Conservation (phyloP, 2,329 filamentous ascomycete species). For the Botrytis deweyae region DNA sequence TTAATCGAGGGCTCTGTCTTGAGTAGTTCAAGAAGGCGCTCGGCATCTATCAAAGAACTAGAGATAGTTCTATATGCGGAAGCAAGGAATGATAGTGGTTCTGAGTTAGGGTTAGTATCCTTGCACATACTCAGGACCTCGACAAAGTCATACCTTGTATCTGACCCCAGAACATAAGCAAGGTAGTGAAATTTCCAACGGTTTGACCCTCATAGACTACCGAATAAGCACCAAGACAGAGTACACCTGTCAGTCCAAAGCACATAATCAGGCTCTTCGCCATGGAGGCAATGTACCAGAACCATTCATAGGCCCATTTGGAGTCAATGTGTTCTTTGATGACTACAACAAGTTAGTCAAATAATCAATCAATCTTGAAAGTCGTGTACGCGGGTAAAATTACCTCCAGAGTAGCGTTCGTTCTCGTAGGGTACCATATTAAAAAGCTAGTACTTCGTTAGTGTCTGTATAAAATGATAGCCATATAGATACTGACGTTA, state of each 20-base stretch:
- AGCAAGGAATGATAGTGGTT: constrained; percentile 42
- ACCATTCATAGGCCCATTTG: constrained; percentile 40
- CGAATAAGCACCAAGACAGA: constrained; percentile 36
- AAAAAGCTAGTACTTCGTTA: constrained; percentile 43
- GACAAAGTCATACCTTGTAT: constrained; percentile 42
- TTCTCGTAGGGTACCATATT: constrained; percentile 56
- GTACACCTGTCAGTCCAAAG: constrained; percentile 49
- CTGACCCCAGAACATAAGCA: constrained; percentile 64
- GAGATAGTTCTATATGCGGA: constrained; percentile 50
- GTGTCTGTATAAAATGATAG: neutral
- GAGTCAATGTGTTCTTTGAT: constrained; percentile 43
- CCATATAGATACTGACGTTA: constrained; percentile 36
- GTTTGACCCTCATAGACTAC: constrained; percentile 45
- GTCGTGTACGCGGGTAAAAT: neutral
- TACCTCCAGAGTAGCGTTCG: constrained; percentile 46
- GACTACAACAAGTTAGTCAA: constrained; percentile 28
- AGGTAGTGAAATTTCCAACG: constrained; percentile 62
- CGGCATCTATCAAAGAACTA: constrained; percentile 62
- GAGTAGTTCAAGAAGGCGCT: constrained; percentile 58
- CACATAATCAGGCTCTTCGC: constrained; percentile 54
- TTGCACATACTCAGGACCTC: neutral
- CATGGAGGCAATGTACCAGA: constrained; percentile 45
- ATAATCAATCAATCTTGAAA: neutral
- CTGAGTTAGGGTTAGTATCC: constrained; percentile 32
- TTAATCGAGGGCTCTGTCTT: constrained; percentile 56